phyloP scores from a whole-genome alignment of 2,329 filamentous ascomycete species.

The Rhynchosporium secalis region DNA sequence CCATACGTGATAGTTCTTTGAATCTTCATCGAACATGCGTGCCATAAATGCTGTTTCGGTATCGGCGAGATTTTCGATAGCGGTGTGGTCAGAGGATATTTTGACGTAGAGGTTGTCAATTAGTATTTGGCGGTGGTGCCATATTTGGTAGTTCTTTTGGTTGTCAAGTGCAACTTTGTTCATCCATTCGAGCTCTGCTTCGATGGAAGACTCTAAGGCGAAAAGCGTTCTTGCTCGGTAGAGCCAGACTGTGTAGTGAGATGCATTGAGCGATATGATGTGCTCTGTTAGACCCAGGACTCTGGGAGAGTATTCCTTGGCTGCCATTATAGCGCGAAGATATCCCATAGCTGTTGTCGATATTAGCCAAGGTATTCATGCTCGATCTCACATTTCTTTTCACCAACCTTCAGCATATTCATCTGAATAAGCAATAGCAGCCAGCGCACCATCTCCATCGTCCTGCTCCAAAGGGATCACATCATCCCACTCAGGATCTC shows the following conservation, averaged over 20 bases:
- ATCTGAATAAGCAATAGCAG: conserved; percentile 87
- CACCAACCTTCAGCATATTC: conserved; percentile 76
- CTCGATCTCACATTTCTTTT: background rate
- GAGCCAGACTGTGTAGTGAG: conserved; percentile 98
- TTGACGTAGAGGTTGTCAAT: conserved; percentile 58
- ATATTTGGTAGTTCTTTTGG: conserved; percentile 99
- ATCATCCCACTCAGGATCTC: conserved; percentile 78
- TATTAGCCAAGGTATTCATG: conserved; percentile 8
- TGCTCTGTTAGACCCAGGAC: conserved; percentile 81
- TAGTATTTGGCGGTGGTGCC: conserved; percentile 72
- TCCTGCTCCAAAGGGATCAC: conserved; percentile 79
- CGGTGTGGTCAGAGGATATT: conserved; percentile 59
- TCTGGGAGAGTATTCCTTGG: conserved; percentile 77
- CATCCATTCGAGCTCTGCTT: conserved; percentile 75
- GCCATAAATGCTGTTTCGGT: conserved; percentile 76
- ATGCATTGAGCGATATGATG: conserved; percentile 90
- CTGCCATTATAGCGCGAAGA: conserved; percentile 88
- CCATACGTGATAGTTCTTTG: conserved; percentile 99
- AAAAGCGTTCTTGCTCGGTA: conserved; percentile 83
- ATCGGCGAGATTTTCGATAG: conserved; percentile 56
- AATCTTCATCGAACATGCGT: conserved; percentile 78
- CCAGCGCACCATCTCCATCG: conserved; percentile 81
- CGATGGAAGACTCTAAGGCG: conserved; percentile 47
- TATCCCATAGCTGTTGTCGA: conserved; percentile 72
- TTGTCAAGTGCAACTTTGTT: conserved; percentile 79